Conservation (phyloP, 1,284 basidiomycete genomes). For the Pisolithus thermaeus region DNA sequence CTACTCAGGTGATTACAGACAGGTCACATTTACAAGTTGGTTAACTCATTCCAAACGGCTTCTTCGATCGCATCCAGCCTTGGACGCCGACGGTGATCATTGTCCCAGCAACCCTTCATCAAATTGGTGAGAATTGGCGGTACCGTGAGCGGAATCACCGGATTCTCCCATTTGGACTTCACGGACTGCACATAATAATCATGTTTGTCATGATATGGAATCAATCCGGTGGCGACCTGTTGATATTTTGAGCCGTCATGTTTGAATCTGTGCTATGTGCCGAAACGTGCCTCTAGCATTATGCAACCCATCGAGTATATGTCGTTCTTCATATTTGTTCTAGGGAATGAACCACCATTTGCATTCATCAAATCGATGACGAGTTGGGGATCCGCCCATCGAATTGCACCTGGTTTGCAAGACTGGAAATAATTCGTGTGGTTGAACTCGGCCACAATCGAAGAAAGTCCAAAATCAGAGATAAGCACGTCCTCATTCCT, state of each 20-base stretch:
- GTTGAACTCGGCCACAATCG: slow-evolving; percentile 21
- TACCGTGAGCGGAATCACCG: not conserved
- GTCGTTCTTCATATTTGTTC: slow-evolving; percentile 5
- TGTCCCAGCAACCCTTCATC: slow-evolving; percentile 4
- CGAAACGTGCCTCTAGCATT: slow-evolving; percentile 16
- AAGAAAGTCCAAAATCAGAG: slow-evolving; percentile 28
- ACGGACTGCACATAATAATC: too few species aligned
- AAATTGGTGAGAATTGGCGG: not conserved
- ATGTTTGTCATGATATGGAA: not conserved
- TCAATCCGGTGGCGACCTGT: slow-evolving; percentile 7
- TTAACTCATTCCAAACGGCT: not conserved
- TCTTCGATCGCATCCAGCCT: not conserved
- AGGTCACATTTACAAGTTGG: not conserved
- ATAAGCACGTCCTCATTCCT: not conserved
- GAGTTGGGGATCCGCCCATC: slow-evolving; percentile 28
- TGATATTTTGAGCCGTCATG: not conserved
- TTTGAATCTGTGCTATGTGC: not conserved
- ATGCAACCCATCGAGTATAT: slow-evolving; percentile 19
- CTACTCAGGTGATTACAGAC: too few species aligned
- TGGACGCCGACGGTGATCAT: not conserved
- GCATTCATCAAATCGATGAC: not conserved
- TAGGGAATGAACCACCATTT: not conserved
- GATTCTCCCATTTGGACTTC: not conserved
- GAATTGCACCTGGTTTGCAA: slow-evolving; percentile 20
- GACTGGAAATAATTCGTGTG: slow-evolving; percentile 21